Percentiles rank a stretch among this genome's conserved stretches.
Evolutionary conservation across 768 basidiomycete species (phyloP).

Genomic region (Gautieria morchelliformis): DNA sequence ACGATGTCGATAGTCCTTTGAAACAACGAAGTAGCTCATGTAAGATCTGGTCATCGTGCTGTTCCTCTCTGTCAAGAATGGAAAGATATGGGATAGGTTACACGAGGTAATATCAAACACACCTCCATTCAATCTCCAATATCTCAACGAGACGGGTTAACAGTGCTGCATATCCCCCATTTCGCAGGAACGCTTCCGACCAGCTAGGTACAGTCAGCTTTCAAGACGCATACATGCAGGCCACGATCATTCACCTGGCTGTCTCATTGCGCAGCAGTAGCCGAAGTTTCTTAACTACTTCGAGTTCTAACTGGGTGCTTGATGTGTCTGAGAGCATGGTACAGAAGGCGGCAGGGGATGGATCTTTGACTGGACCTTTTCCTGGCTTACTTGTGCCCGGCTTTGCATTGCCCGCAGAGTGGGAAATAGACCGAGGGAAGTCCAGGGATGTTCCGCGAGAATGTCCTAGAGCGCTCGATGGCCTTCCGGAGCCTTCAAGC

Average conservation of each 20-base stretch:
- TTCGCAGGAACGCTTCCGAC: constrained; percentile 76
- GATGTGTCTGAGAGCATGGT: constrained; percentile 57
- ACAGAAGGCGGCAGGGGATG: constrained; percentile 58
- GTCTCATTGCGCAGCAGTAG: constrained; percentile 84
- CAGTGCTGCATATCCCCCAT: constrained; percentile 80
- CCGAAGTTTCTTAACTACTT: constrained; percentile 77
- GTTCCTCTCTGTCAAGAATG: constrained; percentile 68
- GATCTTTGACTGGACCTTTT: constrained; percentile 50
- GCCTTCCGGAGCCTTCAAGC: constrained; percentile 4
- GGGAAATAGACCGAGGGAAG: constrained; percentile 36
- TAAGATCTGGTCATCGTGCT: constrained; percentile 91
- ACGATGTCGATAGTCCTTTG: constrained; percentile 85
- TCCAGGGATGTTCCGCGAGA: constrained; percentile 57
- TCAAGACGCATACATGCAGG: neutral
- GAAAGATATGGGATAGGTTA: neutral
- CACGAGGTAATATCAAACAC: constrained; percentile 17
- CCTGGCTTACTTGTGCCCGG: constrained; percentile 23
- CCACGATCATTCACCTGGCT: constrained; percentile 39
- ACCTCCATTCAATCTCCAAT: constrained; percentile 96
- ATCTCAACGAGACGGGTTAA: constrained; percentile 83
- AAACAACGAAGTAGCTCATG: constrained; percentile 89
- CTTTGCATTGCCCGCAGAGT: constrained; percentile 33
- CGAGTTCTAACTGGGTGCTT: constrained; percentile 73
- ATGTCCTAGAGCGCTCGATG: constrained; percentile 29
- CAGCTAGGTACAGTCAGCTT: constrained; percentile 43